Conservation (phyloP, 2,329 filamentous ascomycete genomes). For the Fusarium albidum region DNA sequence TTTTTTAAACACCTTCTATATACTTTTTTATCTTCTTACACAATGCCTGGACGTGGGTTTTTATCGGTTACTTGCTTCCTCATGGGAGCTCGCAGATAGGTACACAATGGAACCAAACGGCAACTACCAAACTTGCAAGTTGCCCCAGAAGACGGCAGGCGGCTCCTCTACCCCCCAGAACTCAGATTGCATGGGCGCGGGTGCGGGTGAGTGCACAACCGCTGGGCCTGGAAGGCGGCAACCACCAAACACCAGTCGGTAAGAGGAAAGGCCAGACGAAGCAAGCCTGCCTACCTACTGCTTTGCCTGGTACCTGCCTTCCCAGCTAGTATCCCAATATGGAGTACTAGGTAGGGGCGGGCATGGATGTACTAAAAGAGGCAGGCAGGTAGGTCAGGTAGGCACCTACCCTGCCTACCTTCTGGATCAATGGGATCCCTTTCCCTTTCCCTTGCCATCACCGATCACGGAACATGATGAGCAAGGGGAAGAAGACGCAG, state of each 20-base stretch:
- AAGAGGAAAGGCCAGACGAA: slow-evolving; percentile 10
- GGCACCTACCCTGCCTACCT: too few species aligned
- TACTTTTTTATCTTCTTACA: neutral
- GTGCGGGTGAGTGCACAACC: slow-evolving; percentile 15
- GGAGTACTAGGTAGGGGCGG: slow-evolving; percentile 3
- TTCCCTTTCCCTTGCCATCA: slow-evolving; percentile 11
- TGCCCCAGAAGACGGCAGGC: too few species aligned
- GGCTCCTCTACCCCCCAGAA: neutral
- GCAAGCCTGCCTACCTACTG: slow-evolving; percentile 13
- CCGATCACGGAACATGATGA: neutral
- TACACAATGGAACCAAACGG: neutral
- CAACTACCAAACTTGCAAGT: too few species aligned
- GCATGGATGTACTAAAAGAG: too few species aligned
- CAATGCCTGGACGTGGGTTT: neutral
- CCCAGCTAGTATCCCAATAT: slow-evolving; percentile 14
- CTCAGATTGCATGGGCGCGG: neutral
- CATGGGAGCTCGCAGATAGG: neutral
- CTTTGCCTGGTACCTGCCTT: too few species aligned
- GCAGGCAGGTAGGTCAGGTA: too few species aligned
- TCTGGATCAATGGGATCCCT: neutral
- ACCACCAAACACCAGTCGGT: neutral
- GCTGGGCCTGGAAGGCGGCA: neutral
- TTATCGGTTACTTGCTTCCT: too few species aligned
- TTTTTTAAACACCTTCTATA: too few species aligned
- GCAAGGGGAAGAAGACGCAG: neutral